Conservation (phyloP, 164 flowering plant genomes). For the Euptelea pleiosperma region DNA sequence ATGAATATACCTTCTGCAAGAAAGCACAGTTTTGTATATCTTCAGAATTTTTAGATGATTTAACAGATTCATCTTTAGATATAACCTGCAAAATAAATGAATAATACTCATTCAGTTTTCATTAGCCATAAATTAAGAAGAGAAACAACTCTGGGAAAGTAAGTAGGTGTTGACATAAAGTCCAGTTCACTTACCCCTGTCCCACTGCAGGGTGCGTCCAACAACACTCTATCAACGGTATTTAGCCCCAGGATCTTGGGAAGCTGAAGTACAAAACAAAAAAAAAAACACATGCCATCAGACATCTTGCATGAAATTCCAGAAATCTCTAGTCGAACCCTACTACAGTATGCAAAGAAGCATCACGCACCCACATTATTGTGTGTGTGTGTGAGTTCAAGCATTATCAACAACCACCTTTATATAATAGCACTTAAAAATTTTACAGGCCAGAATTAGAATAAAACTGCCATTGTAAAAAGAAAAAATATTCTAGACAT, state of each 20-base stretch:
- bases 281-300: neutral
- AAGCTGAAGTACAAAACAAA: slow-evolving; percentile 44
- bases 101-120: neutral
- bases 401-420: no score
- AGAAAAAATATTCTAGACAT: no score
- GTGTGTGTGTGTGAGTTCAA: no score
- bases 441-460: no score
- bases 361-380: no score
- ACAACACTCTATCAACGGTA: slow-evolving; percentile 75
- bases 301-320: neutral
- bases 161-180: neutral
- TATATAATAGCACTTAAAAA: no score
- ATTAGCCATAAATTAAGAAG: slow-evolving; percentile 2
- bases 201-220: slow-evolving; percentile 99
- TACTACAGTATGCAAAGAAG: no score
- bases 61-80: slow-evolving; percentile 94
- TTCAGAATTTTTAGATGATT: slow-evolving; percentile 70
- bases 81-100: slow-evolving; percentile 59
- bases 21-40: slow-evolving; percentile 77
- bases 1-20: slow-evolving; percentile 72
- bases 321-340: no score
- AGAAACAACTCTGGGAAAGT: neutral
- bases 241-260: slow-evolving; percentile 83
- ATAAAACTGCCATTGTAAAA: no score
- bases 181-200: slow-evolving; percentile 70